A percentile compares a stretch with the other conserved stretches of the same genome.
These are phyloP conservation scores for Strobilomyces dryophilus DNA, from an alignment of 768 basidiomycete species.

Conservation along the genomic window DNA sequence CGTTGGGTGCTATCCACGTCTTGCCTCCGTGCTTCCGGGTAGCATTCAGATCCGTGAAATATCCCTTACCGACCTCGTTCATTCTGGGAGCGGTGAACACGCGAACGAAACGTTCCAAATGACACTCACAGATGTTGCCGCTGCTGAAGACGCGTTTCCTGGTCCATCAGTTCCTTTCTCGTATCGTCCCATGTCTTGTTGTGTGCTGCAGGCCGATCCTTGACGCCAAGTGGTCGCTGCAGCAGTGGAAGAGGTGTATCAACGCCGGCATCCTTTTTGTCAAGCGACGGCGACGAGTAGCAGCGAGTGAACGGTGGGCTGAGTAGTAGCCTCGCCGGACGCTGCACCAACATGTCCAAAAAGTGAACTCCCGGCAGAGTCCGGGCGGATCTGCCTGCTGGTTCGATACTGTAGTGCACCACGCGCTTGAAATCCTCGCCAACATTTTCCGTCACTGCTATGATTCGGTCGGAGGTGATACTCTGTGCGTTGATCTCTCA, in stretches of 20 bases:
- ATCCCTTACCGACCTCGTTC: slow-evolving; percentile 69
- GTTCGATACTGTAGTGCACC: no score
- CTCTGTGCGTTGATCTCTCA: no score
- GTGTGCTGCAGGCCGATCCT: slow-evolving; percentile 59
- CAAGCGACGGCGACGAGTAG: slow-evolving; percentile 15
- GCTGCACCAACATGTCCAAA: slow-evolving; percentile 18
- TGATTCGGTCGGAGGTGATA: no score
- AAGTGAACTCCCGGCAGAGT: no score
- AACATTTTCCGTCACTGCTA: no score
- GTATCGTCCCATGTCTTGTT: slow-evolving; percentile 56
- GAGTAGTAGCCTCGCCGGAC: slow-evolving; percentile 6
- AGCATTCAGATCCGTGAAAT: slow-evolving; percentile 84
- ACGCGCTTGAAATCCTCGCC: no score
- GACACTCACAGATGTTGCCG: slow-evolving; percentile 52
- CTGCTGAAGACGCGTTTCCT: slow-evolving; percentile 66
- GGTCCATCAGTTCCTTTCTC: slow-evolving; percentile 66
- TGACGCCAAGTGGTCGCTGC: slow-evolving; percentile 72
- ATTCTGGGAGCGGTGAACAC: slow-evolving; percentile 36
- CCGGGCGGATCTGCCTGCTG: no score
- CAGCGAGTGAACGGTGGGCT: slow-evolving; percentile 12
- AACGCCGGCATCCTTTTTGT: not conserved
- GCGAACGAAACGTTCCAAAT: not conserved
- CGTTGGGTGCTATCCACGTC: slow-evolving; percentile 88
- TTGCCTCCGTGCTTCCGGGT: slow-evolving; percentile 85
- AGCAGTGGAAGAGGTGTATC: slow-evolving; percentile 36